Base-by-base conservation (phyloP, 2,329 filamentous ascomycete species). In the Madurella fahalii region DNA sequence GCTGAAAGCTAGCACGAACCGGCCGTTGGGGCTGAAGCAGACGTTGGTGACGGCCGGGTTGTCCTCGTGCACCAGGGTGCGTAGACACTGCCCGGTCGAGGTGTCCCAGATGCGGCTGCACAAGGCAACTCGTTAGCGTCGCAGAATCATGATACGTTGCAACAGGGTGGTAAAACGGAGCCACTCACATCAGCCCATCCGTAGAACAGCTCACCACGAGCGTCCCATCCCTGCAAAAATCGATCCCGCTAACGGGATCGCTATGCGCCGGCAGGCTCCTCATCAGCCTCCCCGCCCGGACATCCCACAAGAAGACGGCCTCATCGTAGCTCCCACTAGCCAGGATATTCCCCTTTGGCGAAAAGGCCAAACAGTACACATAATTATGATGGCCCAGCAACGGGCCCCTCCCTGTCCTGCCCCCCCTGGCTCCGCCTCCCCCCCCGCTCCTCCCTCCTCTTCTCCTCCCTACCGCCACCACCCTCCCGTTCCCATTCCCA, bases 341-440 rank as follows among this genome's bases (percentile, higher is more conserved):
- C 34, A 99, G 81, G 68, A 97, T 96, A 67, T 99, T 99, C 20
- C 94, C 94, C 70, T 96, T 97, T 1, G 94, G 94, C n/a, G 90
- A 93, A 71, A 97, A 97, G 5, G 92, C 91, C 34, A 99, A 77
- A 48, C 87, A 90, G 72, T 95, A 96, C 32, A 99, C 86, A 71
- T 97, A 97, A 72, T 95, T 97, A 71, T 96, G 91, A 66, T 99
- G 94, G 2, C 94, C 93, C 20, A 88, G 78, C 61, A 97, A 77
- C 5, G 83, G 81, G 2, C 76, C 75, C 63, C 76, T 74, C 30
- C 77, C 76, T 4, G 65, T 67, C 16, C 64, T 62, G 2, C 62
- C 65, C 48, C 66, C 58, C 50, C 50, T 50, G 49, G 57, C 59
- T 41, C 51, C 49, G 50, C 37, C 60, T 41, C 30, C 56, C 41